Evolutionary conservation across 2,329 filamentous ascomycete genomes (phyloP).

Genomic region (Xylaria sp.): DNA sequence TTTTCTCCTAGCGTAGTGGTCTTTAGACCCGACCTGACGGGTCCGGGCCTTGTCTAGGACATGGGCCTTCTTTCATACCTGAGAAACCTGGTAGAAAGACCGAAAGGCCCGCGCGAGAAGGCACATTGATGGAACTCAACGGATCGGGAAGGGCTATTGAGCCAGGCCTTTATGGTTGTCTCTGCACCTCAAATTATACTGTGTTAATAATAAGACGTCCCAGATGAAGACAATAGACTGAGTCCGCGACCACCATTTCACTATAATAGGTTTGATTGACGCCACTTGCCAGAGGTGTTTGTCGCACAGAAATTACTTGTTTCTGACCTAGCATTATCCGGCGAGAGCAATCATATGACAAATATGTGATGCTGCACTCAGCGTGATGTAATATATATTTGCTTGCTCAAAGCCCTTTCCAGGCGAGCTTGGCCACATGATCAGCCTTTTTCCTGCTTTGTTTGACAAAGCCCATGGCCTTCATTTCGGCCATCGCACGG

Average conservation of each 20-base stretch:
- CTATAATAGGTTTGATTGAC: constrained; percentile 10
- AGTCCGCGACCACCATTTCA: background rate
- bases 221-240: constrained; percentile 11
- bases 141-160: constrained; percentile 33
- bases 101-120: constrained; percentile 28
- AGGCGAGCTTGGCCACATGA: constrained; percentile 82
- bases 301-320: constrained; percentile 29
- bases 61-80: constrained; percentile 42
- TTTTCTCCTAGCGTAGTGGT: constrained; percentile 37
- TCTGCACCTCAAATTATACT: constrained; percentile 16
- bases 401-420: constrained; percentile 72
- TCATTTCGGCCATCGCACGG: constrained; percentile 83
- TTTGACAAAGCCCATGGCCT: constrained; percentile 87
- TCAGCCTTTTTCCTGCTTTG: constrained; percentile 90
- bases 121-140: constrained; percentile 13
- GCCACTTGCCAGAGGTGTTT: background rate
- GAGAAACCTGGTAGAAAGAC: constrained; percentile 28
- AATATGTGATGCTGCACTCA: constrained; percentile 29
- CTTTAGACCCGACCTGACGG: constrained; percentile 36
- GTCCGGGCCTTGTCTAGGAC: constrained; percentile 40
- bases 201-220: constrained; percentile 13
- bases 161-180: constrained; percentile 23
- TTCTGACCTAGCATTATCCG: constrained; percentile 8
- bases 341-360: constrained; percentile 24
- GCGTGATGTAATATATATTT: constrained; percentile 20